Base-by-base conservation (phyloP, 2,329 filamentous ascomycete species). In the Tolypocladium sp. region DNA sequence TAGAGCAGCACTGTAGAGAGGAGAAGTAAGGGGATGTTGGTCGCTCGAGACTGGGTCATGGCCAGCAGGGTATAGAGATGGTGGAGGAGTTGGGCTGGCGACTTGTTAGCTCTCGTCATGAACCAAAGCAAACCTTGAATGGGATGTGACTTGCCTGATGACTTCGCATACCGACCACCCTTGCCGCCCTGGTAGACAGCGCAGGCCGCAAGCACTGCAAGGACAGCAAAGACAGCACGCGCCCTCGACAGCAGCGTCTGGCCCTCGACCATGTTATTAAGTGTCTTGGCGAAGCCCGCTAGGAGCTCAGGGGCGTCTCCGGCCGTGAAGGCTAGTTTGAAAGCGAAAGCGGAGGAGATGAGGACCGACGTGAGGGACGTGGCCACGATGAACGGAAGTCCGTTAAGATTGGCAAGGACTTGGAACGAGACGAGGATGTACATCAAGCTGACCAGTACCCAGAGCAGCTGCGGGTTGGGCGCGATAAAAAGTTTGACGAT, bases 281-380 rank as follows among this genome's bases (percentile, higher is more conserved):
- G 63, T 4, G 64, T 68, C 54, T 66, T 71, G 0, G 76, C 75
- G 53, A 79, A 73, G 2, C 77, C 79, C 3, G 76, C 71, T 30
- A 93, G 78, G 10, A 96, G 79, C 71, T 97, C 94, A 0, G 93
- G 92, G 0, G 92, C 90, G 71, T 97, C 94, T 58, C 91, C 87
- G 54, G 85, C 83, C 0, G 92, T 94, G 69, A 97, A 97, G 2
- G 88, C 87, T 30, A 97, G 76, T 74, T 99, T 99, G 79, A 97
- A 99, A 4, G 87, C 79, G 27, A 94, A 81, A 0, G 90, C 89
- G 1, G 79, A 74, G 5, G 75, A 74, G 8, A 77, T 70, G 3
- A 84, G 71, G 13, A 75, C 70, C 0, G 75, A 73, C 4, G 76
- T 72, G 7, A 77, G 65, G 0, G 74, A 72, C 2, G 77, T 74